These are phyloP conservation scores for Boletus vermiculosoides DNA, from an alignment of 768 basidiomycete species.

Conservation along the genomic window DNA sequence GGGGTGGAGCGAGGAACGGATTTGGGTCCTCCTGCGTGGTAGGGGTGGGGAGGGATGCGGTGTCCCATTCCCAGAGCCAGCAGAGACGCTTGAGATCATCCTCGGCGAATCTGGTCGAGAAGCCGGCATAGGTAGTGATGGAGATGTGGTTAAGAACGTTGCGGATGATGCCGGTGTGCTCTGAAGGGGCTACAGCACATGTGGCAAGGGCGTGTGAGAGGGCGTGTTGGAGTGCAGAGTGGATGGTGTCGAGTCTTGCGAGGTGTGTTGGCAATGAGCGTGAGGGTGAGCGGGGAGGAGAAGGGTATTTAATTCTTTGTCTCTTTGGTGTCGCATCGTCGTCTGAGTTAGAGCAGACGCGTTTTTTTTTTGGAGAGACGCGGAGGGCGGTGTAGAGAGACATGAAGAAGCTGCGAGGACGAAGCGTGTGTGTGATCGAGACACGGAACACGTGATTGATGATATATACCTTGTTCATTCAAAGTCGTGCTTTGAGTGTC, in stretches of 20 bases:
- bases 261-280: slow-evolving; percentile 55
- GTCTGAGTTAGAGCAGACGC: slow-evolving; percentile 47
- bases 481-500: too few species aligned
- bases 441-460: slow-evolving; percentile 37
- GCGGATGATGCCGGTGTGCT: slow-evolving; percentile 71
- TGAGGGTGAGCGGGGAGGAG: slow-evolving; percentile 44
- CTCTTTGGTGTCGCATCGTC: slow-evolving; percentile 67
- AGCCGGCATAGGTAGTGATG: slow-evolving; percentile 63
- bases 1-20: slow-evolving; percentile 58
- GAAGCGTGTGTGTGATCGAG: slow-evolving; percentile 21
- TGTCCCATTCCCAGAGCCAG: slow-evolving; percentile 91
- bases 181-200: slow-evolving; percentile 72
- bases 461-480: too few species aligned
- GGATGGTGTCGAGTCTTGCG: slow-evolving; percentile 57
- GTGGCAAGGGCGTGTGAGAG: slow-evolving; percentile 84
- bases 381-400: slow-evolving; percentile 40
- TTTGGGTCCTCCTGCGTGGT: slow-evolving; percentile 57
- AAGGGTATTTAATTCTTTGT: slow-evolving; percentile 50
- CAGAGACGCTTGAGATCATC: slow-evolving; percentile 74
- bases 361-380: slow-evolving; percentile 71
- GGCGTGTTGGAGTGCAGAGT: slow-evolving; percentile 75
- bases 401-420: slow-evolving; percentile 1
- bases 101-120: slow-evolving; percentile 60
- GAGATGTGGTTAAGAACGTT: slow-evolving; percentile 80
- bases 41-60: slow-evolving; percentile 37